Conservation (phyloP, 495 filamentous ascomycete species). For the Aspergillus conjunctus region DNA sequence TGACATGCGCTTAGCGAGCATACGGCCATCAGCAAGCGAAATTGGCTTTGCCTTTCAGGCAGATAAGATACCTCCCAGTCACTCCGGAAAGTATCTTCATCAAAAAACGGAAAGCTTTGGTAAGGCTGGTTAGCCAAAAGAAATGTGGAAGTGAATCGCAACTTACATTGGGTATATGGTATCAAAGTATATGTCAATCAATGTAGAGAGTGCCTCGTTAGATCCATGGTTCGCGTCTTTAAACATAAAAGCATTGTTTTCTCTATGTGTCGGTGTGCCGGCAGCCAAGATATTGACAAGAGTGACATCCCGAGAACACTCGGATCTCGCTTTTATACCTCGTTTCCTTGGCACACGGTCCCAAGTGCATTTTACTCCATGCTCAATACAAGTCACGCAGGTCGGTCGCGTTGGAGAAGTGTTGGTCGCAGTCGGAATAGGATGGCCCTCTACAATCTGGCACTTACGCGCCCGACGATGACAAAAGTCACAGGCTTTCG, state of each 20-base stretch:
- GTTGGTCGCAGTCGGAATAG: background rate
- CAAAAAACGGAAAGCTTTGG: constrained; percentile 1
- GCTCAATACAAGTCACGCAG: constrained; percentile 10
- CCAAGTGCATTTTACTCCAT: constrained; percentile 11
- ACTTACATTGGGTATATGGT: constrained; percentile 9
- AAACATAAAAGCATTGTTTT: background rate
- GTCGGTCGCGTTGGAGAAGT: background rate
- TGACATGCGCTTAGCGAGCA: constrained; percentile 8
- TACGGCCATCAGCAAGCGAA: constrained; percentile 3
- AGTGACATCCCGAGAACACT: background rate
- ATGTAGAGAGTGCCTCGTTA: background rate
- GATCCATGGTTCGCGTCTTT: background rate
- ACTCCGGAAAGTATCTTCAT: background rate
- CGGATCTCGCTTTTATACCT: constrained; percentile 1
- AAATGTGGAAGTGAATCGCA: background rate
- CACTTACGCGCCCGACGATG: constrained; percentile 8
- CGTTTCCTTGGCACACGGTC: constrained; percentile 9
- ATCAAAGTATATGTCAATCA: constrained; percentile 14
- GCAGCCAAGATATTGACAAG: background rate
- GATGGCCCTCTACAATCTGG: background rate
- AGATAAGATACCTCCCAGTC: background rate
- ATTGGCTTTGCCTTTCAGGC: background rate
- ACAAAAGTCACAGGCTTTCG: constrained; percentile 11
- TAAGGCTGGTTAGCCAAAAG: background rate
- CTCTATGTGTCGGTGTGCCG: background rate